Conservation (phyloP, 2,329 filamentous ascomycete genomes). For the Paracorniculantispora psalliotae region DNA sequence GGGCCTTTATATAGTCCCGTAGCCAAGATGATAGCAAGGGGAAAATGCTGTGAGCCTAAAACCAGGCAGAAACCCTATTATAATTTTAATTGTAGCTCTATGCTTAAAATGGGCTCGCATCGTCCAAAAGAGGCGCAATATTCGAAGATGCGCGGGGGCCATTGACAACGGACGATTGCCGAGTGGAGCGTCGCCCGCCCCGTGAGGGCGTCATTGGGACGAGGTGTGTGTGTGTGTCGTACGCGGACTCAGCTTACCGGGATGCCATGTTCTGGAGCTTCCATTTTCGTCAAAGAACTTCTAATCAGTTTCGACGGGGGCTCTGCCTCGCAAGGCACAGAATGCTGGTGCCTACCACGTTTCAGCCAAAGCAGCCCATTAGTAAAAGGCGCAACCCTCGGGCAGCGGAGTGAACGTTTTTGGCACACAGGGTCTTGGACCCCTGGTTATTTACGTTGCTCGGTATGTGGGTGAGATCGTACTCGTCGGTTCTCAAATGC, state of each 20-base stretch:
- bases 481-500: neutral
- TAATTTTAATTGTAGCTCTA: neutral
- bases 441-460: neutral
- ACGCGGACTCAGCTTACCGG: neutral
- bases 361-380: neutral
- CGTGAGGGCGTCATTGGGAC: neutral
- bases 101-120: neutral
- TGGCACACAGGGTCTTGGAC: neutral
- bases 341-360: too few species aligned
- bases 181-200: neutral
- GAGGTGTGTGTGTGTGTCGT: too few species aligned
- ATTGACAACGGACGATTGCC: neutral
- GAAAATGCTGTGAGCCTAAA: neutral
- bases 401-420: neutral
- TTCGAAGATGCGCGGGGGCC: neutral
- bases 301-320: neutral
- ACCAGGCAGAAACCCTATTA: neutral
- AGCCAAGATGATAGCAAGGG: neutral
- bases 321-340: neutral
- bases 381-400: neutral
- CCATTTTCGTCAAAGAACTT: too few species aligned
- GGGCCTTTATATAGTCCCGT: neutral
- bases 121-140: neutral
- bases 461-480: neutral
- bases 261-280: too few species aligned